A percentile compares a stretch with the other conserved stretches of the same genome.
phyloP scores from a whole-genome alignment of 306 rosid species.

The Citrullus colocynthis region DNA sequence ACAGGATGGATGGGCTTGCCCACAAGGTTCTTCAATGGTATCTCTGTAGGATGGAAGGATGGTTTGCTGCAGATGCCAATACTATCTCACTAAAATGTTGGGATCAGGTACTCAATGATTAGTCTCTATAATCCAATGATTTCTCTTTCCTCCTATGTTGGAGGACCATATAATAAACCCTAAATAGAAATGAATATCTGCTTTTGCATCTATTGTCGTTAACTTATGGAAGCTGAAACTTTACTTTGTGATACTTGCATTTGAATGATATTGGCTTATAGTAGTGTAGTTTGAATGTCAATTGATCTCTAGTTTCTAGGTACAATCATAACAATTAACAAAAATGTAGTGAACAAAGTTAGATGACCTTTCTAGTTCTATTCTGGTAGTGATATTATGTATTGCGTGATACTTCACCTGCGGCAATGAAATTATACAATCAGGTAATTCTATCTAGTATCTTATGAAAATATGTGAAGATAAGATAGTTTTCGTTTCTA shows the following conservation, averaged over 20 bases:
- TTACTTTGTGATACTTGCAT: background rate
- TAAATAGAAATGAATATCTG: background rate
- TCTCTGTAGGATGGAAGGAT: conserved; percentile 96
- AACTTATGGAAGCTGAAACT: background rate
- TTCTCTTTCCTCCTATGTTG: background rate
- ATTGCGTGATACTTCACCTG: background rate
- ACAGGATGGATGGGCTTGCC: conserved; percentile 83
- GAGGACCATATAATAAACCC: background rate
- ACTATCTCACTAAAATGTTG: conserved; percentile 79
- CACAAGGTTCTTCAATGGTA: conserved; percentile 97
- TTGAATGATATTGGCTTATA: background rate
- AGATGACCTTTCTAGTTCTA: background rate
- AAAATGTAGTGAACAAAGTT: background rate
- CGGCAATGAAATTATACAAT: background rate
- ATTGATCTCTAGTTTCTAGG: background rate
- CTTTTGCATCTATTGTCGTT: background rate
- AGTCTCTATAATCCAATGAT: background rate
- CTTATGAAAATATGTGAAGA: too few relatives aligned
- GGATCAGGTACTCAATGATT: conserved; percentile 58
- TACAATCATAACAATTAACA: background rate
- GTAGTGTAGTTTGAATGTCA: background rate
- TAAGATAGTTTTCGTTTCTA: background rate
- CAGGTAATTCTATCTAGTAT: background rate
- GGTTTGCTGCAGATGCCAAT: conserved; percentile 98
- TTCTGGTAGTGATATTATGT: background rate